A percentile compares a stretch with the other conserved stretches of the same genome.
Conservation (phyloP, 208 protist species). For the Trichomonas vaginalis region DNA sequence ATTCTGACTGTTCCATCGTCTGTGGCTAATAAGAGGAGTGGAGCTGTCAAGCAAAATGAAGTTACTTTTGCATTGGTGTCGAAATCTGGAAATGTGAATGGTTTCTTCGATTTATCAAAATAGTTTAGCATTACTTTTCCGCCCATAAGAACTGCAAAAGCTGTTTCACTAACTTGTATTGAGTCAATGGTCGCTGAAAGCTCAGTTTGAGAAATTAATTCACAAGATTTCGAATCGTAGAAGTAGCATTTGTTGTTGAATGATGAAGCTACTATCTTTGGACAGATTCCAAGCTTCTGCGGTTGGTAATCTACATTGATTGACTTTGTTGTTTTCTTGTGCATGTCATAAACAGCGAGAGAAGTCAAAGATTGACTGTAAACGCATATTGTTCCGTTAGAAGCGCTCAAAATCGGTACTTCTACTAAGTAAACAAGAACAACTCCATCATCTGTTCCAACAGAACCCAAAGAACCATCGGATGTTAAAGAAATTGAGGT, state of each 20-base stretch:
- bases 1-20: neutral
- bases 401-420: neutral
- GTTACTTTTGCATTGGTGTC: neutral
- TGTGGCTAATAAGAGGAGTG: neutral
- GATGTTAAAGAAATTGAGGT: neutral
- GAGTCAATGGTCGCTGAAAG: neutral
- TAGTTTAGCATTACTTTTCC: constrained; percentile 10
- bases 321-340: neutral
- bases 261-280: neutral
- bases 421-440: constrained; percentile 2
- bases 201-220: neutral
- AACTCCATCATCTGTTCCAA: neutral
- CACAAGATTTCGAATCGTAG: neutral
- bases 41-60: neutral
- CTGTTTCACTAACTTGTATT: neutral
- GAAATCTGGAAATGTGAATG: neutral
- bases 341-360: neutral
- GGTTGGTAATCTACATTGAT: neutral
- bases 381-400: neutral
- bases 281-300: neutral
- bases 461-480: neutral
- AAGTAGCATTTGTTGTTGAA: constrained; percentile 12
- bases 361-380: neutral
- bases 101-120: neutral
- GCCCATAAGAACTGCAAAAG: neutral